Evolutionary conservation across 2,329 filamentous ascomycete genomes (phyloP).

Genomic region (Scedosporium minutisporum): DNA sequence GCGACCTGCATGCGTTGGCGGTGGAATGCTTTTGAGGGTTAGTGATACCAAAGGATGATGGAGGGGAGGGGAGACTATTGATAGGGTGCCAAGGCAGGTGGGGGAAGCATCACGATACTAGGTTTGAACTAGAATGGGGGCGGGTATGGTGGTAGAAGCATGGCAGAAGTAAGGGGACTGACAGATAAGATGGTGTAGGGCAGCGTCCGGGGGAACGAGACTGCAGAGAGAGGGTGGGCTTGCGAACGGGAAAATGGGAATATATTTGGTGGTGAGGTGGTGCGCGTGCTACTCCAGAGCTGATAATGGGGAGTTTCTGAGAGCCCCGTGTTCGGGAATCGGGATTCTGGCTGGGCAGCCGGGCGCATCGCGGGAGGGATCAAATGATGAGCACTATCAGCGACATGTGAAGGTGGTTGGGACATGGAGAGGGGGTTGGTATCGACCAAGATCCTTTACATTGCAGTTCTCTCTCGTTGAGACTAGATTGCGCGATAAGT

Average conservation of each 20-base stretch:
- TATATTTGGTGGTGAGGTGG: background rate
- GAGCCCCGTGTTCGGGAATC: background rate
- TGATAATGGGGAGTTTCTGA: background rate
- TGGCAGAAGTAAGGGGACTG: background rate
- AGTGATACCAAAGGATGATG: background rate
- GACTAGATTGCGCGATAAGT: too few species aligned
- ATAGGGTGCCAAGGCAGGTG: background rate
- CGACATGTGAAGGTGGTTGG: background rate
- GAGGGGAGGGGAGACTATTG: background rate
- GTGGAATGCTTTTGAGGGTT: background rate
- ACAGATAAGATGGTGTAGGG: background rate
- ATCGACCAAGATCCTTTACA: too few species aligned
- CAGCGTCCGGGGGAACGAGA: background rate
- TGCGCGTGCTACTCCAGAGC: background rate
- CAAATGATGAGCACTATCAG: background rate
- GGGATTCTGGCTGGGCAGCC: background rate
- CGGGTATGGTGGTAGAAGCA: background rate
- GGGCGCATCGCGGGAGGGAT: background rate
- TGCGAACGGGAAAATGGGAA: background rate
- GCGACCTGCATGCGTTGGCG: background rate
- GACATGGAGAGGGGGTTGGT: background rate
- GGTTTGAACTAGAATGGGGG: background rate
- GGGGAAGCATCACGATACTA: background rate
- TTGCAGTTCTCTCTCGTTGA: too few species aligned
- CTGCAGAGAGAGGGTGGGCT: background rate